Evolutionary conservation across 805 yeast species (phyloP).

Genomic region (Helenozyma rhizophorensis): DNA sequence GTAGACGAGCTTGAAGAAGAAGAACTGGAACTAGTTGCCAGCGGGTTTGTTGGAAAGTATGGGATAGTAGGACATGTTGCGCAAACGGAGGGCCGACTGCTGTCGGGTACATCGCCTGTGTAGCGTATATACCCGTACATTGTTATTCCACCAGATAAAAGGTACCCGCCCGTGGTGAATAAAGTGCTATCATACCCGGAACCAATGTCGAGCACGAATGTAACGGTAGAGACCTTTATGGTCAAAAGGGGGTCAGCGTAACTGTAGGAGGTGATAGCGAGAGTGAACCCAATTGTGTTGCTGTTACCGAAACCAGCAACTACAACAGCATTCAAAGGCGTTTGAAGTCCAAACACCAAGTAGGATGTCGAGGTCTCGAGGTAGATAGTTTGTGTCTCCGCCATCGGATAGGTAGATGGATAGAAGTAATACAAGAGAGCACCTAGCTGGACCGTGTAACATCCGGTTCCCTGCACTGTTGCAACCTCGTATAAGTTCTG

Average conservation of each 20-base stretch:
- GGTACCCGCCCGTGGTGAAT: no score
- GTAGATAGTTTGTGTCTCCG: constrained; percentile 3
- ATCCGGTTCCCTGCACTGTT: no score
- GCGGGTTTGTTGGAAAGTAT: no score
- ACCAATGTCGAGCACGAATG: constrained; percentile 8
- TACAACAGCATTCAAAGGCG: neutral
- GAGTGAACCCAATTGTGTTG: constrained; percentile 4
- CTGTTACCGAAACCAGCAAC: constrained; percentile 11
- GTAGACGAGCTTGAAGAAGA: no score
- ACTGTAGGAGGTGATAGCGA: constrained; percentile 1
- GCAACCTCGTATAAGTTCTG: constrained; percentile 21
- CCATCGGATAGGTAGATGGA: constrained; percentile 17
- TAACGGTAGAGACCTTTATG: neutral
- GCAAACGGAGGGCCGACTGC: no score
- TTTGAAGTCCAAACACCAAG: constrained; percentile 3
- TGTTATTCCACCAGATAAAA: no score
- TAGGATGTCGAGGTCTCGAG: constrained; percentile 1
- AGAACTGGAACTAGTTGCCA: no score
- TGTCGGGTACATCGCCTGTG: no score
- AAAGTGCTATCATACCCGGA: constrained; percentile 1
- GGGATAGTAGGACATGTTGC: no score
- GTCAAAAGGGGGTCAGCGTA: constrained; percentile 3
- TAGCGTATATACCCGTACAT: no score
- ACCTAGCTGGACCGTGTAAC: no score
- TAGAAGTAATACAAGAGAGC: constrained; percentile 18